A percentile compares a stretch with the other conserved stretches of the same genome.
Evolutionary conservation across 2,329 filamentous ascomycete species (phyloP).

Genomic region (Botrytis squamosa): DNA sequence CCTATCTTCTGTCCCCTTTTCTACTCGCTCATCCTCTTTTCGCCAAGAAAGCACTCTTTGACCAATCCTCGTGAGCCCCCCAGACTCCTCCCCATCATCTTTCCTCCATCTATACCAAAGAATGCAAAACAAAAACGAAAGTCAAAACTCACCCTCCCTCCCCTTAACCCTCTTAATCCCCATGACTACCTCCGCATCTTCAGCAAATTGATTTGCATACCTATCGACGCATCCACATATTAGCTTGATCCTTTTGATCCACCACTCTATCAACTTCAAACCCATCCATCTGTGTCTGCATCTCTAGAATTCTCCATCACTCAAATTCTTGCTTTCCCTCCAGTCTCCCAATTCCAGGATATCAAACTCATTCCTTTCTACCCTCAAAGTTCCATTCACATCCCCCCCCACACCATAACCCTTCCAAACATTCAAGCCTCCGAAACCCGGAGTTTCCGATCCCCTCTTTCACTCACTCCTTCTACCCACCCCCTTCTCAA

Average conservation of each 20-base stretch:
- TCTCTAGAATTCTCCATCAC: background rate
- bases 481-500: background rate
- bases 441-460: background rate
- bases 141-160: constrained; percentile 42
- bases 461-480: background rate
- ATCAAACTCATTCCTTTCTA: background rate
- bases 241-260: background rate
- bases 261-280: background rate
- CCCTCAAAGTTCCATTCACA: background rate
- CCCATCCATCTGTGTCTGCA: background rate
- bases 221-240: background rate
- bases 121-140: background rate
- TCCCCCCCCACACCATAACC: background rate
- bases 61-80: background rate
- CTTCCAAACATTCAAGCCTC: background rate
- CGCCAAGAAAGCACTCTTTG: background rate
- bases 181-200: constrained; percentile 53
- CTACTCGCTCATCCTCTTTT: background rate
- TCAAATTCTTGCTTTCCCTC: background rate
- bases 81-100: background rate
- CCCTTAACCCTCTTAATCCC: constrained; percentile 48
- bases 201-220: constrained; percentile 34
- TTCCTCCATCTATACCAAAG: background rate
- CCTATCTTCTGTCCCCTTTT: too few species aligned
- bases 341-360: background rate